Evolutionary conservation across 352 stramenopile genomes (phyloP), one percentile per base, ranked within the genome.

Genomic region (Globisporangium cylindrosporum): DNA sequence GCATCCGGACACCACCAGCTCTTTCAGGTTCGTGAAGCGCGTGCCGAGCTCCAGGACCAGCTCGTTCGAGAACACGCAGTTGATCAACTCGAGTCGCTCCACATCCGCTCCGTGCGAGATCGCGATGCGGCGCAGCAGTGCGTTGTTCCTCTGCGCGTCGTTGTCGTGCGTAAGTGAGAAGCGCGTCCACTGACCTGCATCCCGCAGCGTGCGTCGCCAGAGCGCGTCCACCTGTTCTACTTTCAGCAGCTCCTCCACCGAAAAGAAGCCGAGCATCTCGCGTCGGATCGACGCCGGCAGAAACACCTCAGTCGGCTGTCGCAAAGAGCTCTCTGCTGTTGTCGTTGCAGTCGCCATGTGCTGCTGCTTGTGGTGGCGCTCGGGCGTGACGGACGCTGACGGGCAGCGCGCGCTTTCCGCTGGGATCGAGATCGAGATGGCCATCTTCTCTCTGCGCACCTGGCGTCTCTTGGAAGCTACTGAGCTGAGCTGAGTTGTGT

Each of bases 1-100:
- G 59, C 84, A 90, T 5, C 81, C 81, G 0, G 77, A 87, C 2
- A 92, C 75, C 2, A 79, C 73, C 32, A 92, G 64, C 67, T 80
- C 70, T 36, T 75, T 76, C 24, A 90, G 49, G 1, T 53, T 57
- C 9, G 41, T 36, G 54, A 92, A 88, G 24, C 64, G 34, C 1
- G 68, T 64, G 43, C 71, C 78, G n/a, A 73, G 41, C 10, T 79
- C 74, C 25, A 76, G 43, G 6, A 89, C 24, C 22, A 79, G 36
- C 2, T 60, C 59, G 18, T 80, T 74, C 0, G 73, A 68, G 38
- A 90, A 63, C n/a, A 73, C 70, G 59, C 81, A 90, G 58, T 84
- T 78, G 61, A 84, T 57, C 25, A 91, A 55, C 29, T 76, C 76
- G 14, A 92, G 66, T 1, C 48, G 73, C 46, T 75, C 67, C 4